phyloP scores from a whole-genome alignment of 768 basidiomycete species.

The Tricholoma saponaceum region DNA sequence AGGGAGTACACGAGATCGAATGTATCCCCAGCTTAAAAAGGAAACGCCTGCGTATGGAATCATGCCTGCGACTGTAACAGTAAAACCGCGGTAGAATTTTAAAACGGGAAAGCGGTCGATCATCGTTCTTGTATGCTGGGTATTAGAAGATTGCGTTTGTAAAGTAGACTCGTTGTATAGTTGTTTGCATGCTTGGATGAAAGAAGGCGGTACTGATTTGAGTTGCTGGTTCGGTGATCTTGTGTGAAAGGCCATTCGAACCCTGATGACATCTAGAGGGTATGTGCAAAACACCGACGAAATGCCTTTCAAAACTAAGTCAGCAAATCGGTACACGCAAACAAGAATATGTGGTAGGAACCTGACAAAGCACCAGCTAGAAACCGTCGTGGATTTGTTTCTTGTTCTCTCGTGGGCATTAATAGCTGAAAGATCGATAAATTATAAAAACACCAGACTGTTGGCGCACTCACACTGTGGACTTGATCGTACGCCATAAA shows the following conservation, averaged over 20 bases:
- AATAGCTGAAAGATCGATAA: conserved; percentile 27
- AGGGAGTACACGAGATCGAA: conserved; percentile 57
- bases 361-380: conserved; percentile 86
- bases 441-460: neutral
- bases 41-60: conserved; percentile 94
- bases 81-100: conserved; percentile 97
- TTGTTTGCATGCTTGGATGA: conserved; percentile 49
- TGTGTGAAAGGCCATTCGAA: conserved; percentile 91
- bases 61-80: conserved; percentile 87
- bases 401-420: conserved; percentile 77
- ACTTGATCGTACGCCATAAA: conserved; percentile 95
- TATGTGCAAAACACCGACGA: conserved; percentile 91
- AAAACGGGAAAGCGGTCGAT: conserved; percentile 70
- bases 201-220: conserved; percentile 38
- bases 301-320: conserved; percentile 47
- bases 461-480: conserved; percentile 52
- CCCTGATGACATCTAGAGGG: conserved; percentile 91
- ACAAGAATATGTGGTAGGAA: conserved; percentile 28
- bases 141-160: conserved; percentile 19
- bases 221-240: conserved; percentile 23
- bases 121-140: conserved; percentile 22
- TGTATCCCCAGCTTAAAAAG: conserved; percentile 87
- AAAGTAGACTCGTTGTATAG: conserved; percentile 68
- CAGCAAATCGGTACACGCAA: neutral
- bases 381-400: conserved; percentile 80